Base-by-base conservation (phyloP, 2,329 filamentous ascomycete genomes). In the Clonostachys byssicola region DNA sequence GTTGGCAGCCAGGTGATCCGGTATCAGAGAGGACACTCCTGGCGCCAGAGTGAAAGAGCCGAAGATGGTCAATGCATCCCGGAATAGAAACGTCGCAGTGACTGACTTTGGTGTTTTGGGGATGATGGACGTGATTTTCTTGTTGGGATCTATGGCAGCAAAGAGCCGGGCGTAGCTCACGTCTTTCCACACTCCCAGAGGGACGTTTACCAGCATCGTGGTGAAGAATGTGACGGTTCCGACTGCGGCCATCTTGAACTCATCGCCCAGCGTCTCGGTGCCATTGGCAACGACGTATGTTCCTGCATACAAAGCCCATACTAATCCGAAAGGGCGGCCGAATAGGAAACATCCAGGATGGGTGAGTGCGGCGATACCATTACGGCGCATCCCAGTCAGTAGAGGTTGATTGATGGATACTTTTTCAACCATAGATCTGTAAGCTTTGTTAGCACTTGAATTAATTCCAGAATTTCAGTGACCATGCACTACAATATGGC, bases 221-320 rank as follows among this genome's bases (percentile, higher is more conserved):
- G 36, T n/a, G 17, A 44, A 16, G 33, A 44, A 44, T 14, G 34
- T 44, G 12, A 44, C 30, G 10, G 43, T 34, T 13, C 43, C 43
- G 43, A 44, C 34, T 3, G 38, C n/a, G 2, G 23, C 43, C 13
- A 14, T 34, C 33, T 17, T 35, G 20, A 44, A 38, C 14, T 13
- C 33, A 5, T 35, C 14, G 6, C 17, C 18, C 12, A 44, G 34
- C 9, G 30, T 44, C 12, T 44, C 17, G 9, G 43, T 34, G 9
- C n/a, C 14, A 12, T 44, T 44, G 34, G 43, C 20, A 6, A 44
- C 43, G n/a, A 38, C 43, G 34, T 44, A 44, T 34, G 43, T 44
- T 1, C 12, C 43, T 8, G 34, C 43, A 20, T 44, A 44, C 20
- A 44, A 17, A 14, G 43, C 8, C 30, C 30, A 44, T 10, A 44